A percentile compares a stretch with the other conserved stretches of the same genome.
Conservation (phyloP, 768 basidiomycete genomes). For the Coprinopsis strossmayeri region DNA sequence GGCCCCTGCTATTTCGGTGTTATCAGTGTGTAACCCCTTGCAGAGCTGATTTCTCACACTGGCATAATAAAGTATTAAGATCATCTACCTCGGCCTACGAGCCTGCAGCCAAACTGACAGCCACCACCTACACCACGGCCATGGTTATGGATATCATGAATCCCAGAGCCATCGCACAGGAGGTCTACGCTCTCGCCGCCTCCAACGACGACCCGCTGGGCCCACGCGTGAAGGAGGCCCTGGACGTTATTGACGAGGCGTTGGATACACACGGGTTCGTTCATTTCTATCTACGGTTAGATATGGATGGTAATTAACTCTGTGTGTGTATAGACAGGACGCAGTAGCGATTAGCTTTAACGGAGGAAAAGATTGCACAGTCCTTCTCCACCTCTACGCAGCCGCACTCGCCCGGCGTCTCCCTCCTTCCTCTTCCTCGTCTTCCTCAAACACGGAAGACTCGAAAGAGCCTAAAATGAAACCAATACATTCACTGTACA, state of each 20-base stretch:
- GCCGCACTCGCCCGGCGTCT: conserved; percentile 55
- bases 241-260: conserved; percentile 74
- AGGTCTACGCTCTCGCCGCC: conserved; percentile 58
- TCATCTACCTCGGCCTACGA: too few species aligned
- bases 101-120: too few species aligned
- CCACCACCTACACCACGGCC: too few species aligned
- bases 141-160: too few species aligned
- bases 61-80: too few species aligned
- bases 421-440: too few species aligned
- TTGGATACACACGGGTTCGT: conserved; percentile 80
- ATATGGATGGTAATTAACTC: too few species aligned
- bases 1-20: too few species aligned
- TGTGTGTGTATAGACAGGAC: conserved; percentile 47
- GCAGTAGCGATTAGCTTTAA: conserved; percentile 90
- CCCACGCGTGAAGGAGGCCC: conserved; percentile 64
- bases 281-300: too few species aligned
- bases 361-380: conserved; percentile 98
- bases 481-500: conserved; percentile 70
- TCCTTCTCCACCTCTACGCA: conserved; percentile 85
- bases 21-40: too few species aligned
- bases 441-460: too few species aligned
- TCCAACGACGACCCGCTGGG: conserved; percentile 46
- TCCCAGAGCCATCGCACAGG: conserved; percentile 41
- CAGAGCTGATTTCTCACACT: too few species aligned
- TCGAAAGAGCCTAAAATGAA: conserved; percentile 25